phyloP scores from a whole-genome alignment of 2,329 filamentous ascomycete species.

The Aspergillus chevalieri region DNA sequence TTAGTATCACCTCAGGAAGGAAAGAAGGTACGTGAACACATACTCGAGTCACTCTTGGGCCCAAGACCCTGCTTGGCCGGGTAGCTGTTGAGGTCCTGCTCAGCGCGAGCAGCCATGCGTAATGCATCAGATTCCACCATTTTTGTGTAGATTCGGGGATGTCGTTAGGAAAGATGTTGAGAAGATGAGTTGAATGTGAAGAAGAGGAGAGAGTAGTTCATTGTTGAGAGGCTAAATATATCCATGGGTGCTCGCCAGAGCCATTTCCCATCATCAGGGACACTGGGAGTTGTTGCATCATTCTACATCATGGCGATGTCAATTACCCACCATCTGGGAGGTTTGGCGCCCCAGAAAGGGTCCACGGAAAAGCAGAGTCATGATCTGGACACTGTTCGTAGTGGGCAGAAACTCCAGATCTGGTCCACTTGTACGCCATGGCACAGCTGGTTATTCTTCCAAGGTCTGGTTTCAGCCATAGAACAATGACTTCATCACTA shows the following conservation, averaged over 20 bases:
- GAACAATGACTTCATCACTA: slow-evolving; percentile 2
- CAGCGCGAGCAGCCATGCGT: slow-evolving; percentile 26
- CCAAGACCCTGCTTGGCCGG: slow-evolving; percentile 35
- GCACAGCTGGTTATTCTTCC: neutral
- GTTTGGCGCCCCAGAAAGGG: neutral
- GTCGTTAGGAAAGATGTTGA: neutral
- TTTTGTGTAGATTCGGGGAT: neutral
- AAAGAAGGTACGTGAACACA: slow-evolving; percentile 1
- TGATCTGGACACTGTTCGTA: neutral
- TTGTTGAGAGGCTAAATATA: neutral
- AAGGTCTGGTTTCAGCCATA: neutral
- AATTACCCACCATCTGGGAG: slow-evolving; percentile 4
- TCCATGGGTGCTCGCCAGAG: neutral
- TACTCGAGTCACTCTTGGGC: slow-evolving; percentile 37
- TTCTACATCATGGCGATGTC: slow-evolving; percentile 32
- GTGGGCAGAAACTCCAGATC: neutral
- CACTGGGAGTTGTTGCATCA: slow-evolving; percentile 21
- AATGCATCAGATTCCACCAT: slow-evolving; percentile 22
- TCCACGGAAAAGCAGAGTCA: neutral
- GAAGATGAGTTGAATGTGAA: neutral
- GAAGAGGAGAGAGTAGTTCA: neutral
- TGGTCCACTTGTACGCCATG: neutral
- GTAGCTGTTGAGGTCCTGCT: slow-evolving; percentile 37
- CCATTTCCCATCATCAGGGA: neutral
- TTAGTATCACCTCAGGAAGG: slow-evolving; percentile 1